Evolutionary conservation across 768 basidiomycete species (phyloP), one percentile per base, ranked within the genome.

Genomic region (Boletales sp.): DNA sequence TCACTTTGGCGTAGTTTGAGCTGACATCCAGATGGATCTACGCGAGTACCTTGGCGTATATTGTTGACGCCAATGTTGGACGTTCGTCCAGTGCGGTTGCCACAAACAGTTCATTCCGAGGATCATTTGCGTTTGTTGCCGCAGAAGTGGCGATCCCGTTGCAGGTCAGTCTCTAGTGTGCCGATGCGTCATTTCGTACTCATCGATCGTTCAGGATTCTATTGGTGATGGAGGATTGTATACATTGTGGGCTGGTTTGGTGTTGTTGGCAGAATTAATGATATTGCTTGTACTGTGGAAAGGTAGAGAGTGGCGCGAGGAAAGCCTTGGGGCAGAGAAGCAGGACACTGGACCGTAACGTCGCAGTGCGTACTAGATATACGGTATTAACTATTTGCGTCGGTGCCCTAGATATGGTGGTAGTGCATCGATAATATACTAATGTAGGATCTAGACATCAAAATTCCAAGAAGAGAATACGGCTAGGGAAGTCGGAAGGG

Each of bases 21-120:
- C 25, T 7, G 11, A 15, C 34, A 15, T 6, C 31, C 14, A 82
- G 79, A 62, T 74, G 74, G 67, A 81, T 84, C 42, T 87, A 87
- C 63, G 70, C 84, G 1, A 83, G 81, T 38, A 84, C 86, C 0
- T 71, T 96, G 31, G 86, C 92, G 0, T 94, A 93, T 62, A 79
- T 94, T 31, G 90, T 94, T 3, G 92, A 96, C 61, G 82, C 90
- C 9, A 96, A 94, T 58, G 74, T 76, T 3, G 93, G 93, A 6
- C 79, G 84, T 15, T 89, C 89, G 0, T 86, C 89, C 0, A 82
- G 81, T 2, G 90, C 88, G 0, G 79, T 83, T 6, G 90, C 92
- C 0, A 70, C 78, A 34, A 94, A 94, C 64, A 84, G 84, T 43
- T 78, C 79, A 17, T 86, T 88, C 65, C 79, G 93, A 28, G 90